A percentile compares a stretch with the other conserved stretches of the same genome.
phyloP scores from a whole-genome alignment of 1,139 yeast species.

The Suhomyces kunorum region DNA sequence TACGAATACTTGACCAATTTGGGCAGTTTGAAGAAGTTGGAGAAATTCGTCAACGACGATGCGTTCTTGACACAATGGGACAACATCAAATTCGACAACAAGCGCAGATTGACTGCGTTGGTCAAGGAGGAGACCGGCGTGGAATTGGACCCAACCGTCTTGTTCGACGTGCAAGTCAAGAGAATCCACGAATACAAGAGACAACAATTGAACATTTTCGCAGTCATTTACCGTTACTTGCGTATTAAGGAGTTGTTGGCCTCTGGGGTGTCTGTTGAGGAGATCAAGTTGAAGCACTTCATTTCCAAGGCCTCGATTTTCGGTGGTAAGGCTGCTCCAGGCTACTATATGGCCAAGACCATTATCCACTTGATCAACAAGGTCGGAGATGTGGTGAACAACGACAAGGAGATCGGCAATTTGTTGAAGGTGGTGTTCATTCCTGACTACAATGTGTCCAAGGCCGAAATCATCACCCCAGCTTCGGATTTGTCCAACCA shows the following conservation, averaged over 20 bases:
- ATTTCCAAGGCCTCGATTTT: constrained; percentile 78
- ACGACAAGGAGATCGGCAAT: constrained; percentile 71
- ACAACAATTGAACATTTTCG: constrained; percentile 90
- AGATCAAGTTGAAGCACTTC: constrained; percentile 60
- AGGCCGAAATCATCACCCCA: constrained; percentile 88
- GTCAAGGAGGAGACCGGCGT: constrained; percentile 68
- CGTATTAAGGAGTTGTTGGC: constrained; percentile 67
- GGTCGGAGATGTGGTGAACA: constrained; percentile 79
- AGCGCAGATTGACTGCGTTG: constrained; percentile 66
- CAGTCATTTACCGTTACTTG: constrained; percentile 81
- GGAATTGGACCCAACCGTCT: constrained; percentile 69
- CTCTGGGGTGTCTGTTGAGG: constrained; percentile 47
- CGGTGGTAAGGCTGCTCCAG: constrained; percentile 97
- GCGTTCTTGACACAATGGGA: constrained; percentile 74
- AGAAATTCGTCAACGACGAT: constrained; percentile 64
- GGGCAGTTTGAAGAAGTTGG: constrained; percentile 66
- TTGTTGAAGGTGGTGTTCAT: constrained; percentile 82
- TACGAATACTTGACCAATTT: constrained; percentile 72
- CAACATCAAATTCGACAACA: constrained; percentile 68
- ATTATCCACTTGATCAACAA: constrained; percentile 83
- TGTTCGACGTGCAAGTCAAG: constrained; percentile 91
- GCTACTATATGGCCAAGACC: constrained; percentile 91
- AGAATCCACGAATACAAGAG: constrained; percentile 96
- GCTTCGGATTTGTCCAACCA: constrained; percentile 92
- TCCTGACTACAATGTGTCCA: constrained; percentile 91